phyloP scores from a whole-genome alignment of 805 yeast species.

The Tetrapisispora pingtungensis region DNA sequence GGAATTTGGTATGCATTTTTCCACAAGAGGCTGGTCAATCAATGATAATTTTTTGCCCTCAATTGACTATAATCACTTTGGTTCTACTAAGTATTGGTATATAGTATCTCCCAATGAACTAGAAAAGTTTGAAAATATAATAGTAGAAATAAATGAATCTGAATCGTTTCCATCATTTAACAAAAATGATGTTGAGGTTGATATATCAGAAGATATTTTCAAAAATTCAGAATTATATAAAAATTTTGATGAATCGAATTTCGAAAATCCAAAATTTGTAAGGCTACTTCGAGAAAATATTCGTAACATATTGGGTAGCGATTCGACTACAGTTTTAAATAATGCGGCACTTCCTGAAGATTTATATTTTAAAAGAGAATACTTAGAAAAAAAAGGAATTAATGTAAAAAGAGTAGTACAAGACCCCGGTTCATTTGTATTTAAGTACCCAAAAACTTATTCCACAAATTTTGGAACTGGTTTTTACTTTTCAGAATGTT shows the following conservation, averaged over 20 bases:
- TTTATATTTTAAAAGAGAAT: constrained; percentile 39
- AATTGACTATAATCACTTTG: constrained; percentile 45
- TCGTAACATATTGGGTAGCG: constrained; percentile 3
- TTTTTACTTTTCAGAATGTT: constrained; percentile 44
- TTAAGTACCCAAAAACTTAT: constrained; percentile 49
- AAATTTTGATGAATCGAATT: constrained; percentile 37
- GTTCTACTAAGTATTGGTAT: constrained; percentile 50
- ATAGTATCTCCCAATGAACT: constrained; percentile 49
- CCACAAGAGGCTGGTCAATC: constrained; percentile 46
- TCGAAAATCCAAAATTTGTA: neutral
- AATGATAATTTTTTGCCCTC: constrained; percentile 53
- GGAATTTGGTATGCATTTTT: constrained; percentile 43
- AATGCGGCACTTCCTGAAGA: constrained; percentile 7
- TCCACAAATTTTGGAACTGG: constrained; percentile 46
- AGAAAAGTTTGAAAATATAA: constrained; percentile 37
- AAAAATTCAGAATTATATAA: constrained; percentile 39
- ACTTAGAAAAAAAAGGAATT: constrained; percentile 41
- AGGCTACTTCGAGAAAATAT: constrained; percentile 3
- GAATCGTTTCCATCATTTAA: constrained; percentile 34
- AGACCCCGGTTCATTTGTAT: constrained; percentile 49
- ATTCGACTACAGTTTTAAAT: constrained; percentile 9
- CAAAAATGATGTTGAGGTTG: neutral
- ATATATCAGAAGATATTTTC: constrained; percentile 5
- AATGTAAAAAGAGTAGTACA: constrained; percentile 41
- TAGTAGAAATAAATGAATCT: constrained; percentile 19